Percentiles rank a stretch among this genome's conserved stretches.
Conservation (phyloP, 2,329 filamentous ascomycete species). For the Pseudohalonectria lignicola region DNA sequence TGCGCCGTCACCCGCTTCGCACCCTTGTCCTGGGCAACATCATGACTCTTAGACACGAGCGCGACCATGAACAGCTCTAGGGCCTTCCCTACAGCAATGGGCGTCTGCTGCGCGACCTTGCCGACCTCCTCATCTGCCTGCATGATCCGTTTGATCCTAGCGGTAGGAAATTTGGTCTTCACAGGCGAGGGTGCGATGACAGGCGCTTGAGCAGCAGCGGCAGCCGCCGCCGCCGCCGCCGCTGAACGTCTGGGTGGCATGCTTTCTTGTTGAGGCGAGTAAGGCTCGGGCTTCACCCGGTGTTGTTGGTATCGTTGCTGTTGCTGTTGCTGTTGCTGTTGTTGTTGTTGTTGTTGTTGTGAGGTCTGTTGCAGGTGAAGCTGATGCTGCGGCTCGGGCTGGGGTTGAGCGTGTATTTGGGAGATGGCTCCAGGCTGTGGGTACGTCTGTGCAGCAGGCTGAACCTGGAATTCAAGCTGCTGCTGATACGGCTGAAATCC, state of each 20-base stretch:
- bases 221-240: slow-evolving; percentile 15
- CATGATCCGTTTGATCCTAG: slow-evolving; percentile 98
- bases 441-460: too few species aligned
- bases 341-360: slow-evolving; percentile 4
- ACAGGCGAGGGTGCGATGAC: slow-evolving; percentile 58
- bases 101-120: slow-evolving; percentile 95
- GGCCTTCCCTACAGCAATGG: slow-evolving; percentile 90
- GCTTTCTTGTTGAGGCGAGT: slow-evolving; percentile 8
- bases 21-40: slow-evolving; percentile 69
- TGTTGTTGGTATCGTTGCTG: neutral
- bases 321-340: slow-evolving; percentile 2
- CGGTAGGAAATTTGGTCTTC: slow-evolving; percentile 92
- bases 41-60: slow-evolving; percentile 78
- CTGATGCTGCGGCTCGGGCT: slow-evolving; percentile 1
- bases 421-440: slow-evolving; percentile 8
- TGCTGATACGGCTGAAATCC: too few species aligned
- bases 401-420: slow-evolving; percentile 5
- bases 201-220: slow-evolving; percentile 22
- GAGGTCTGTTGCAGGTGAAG: slow-evolving; percentile 1
- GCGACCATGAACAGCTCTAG: slow-evolving; percentile 97
- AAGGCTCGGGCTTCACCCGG: slow-evolving; percentile 1
- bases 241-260: slow-evolving; percentile 22
- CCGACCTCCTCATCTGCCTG: slow-evolving; percentile 97
- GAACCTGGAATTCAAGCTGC: too few species aligned
- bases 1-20: slow-evolving; percentile 83